These are phyloP conservation scores for Akanthomyces uredinophilus DNA, from an alignment of 2,329 filamentous ascomycete species.

Conservation along the genomic window DNA sequence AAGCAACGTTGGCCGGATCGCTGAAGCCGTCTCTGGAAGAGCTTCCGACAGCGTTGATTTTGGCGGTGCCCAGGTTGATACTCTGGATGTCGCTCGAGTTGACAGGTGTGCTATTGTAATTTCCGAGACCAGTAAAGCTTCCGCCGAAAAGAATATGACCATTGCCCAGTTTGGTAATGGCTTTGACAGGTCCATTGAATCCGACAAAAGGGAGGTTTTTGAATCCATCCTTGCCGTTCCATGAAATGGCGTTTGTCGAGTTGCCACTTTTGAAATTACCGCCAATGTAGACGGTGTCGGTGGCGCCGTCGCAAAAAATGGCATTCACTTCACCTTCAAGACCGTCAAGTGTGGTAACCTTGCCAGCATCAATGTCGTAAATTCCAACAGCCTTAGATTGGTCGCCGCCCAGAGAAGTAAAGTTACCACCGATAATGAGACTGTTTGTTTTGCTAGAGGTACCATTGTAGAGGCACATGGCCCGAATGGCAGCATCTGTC, in stretches of 20 bases:
- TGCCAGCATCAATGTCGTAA: slow-evolving; percentile 67
- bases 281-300: slow-evolving; percentile 82
- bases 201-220: slow-evolving; percentile 82
- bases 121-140: slow-evolving; percentile 81
- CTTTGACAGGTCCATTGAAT: slow-evolving; percentile 86
- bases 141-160: slow-evolving; percentile 91
- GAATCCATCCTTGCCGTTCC: slow-evolving; percentile 65
- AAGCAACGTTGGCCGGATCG: slow-evolving; percentile 77
- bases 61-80: slow-evolving; percentile 78
- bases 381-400: slow-evolving; percentile 75
- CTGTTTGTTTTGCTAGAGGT: slow-evolving; percentile 63
- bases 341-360: slow-evolving; percentile 70
- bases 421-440: slow-evolving; percentile 88
- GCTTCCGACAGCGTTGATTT: slow-evolving; percentile 62
- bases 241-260: slow-evolving; percentile 86
- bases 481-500: slow-evolving; percentile 77
- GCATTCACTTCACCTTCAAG: slow-evolving; percentile 78
- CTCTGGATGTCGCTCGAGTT: slow-evolving; percentile 67
- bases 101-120: slow-evolving; percentile 56
- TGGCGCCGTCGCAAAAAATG: slow-evolving; percentile 73
- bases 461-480: slow-evolving; percentile 77
- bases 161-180: slow-evolving; percentile 74
- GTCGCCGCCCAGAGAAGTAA: slow-evolving; percentile 78
- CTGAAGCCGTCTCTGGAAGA: slow-evolving; percentile 59
- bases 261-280: slow-evolving; percentile 76